Conservation (phyloP, 1,284 basidiomycete genomes). For the Pisolithus thermaeus region DNA sequence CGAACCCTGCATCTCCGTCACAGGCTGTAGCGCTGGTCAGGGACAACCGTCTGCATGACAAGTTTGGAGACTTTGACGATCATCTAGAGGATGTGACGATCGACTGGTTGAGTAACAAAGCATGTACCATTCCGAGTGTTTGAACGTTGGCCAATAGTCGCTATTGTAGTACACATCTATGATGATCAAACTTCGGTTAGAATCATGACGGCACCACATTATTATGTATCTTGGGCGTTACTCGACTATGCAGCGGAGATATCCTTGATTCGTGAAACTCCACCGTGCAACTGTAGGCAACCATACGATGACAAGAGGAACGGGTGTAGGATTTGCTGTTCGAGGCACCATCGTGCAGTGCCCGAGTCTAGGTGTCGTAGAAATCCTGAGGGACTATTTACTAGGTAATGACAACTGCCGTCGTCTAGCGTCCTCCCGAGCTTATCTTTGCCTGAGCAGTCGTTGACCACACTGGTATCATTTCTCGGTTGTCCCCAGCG, state of each 20-base stretch:
- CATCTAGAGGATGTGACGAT: conserved; percentile 69
- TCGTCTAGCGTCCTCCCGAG: not conserved
- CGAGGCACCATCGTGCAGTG: conserved; percentile 57
- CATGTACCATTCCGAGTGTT: conserved; percentile 31
- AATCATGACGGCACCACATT: too few relatives aligned
- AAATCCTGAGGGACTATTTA: conserved; percentile 53
- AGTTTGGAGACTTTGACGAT: conserved; percentile 73
- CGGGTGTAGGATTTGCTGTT: conserved; percentile 19
- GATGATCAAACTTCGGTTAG: not conserved
- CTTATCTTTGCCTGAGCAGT: conserved; percentile 31
- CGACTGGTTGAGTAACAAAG: conserved; percentile 56
- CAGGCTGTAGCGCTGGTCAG: conserved; percentile 44
- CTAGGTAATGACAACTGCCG: conserved; percentile 35
- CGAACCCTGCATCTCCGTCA: conserved; percentile 36
- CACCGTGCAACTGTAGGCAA: not conserved
- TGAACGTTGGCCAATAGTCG: conserved; percentile 5
- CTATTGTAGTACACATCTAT: not conserved
- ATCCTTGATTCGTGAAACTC: not conserved
- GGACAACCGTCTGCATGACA: conserved; percentile 41
- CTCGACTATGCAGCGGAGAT: too few relatives aligned
- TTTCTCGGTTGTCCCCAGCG: conserved; percentile 44
- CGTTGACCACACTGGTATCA: conserved; percentile 48
- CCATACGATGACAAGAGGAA: conserved; percentile 6
- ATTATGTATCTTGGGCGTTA: too few relatives aligned
- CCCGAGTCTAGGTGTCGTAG: conserved; percentile 41